Conservation (phyloP, 352 stramenopile species). For the Phytopythium aichiense region DNA sequence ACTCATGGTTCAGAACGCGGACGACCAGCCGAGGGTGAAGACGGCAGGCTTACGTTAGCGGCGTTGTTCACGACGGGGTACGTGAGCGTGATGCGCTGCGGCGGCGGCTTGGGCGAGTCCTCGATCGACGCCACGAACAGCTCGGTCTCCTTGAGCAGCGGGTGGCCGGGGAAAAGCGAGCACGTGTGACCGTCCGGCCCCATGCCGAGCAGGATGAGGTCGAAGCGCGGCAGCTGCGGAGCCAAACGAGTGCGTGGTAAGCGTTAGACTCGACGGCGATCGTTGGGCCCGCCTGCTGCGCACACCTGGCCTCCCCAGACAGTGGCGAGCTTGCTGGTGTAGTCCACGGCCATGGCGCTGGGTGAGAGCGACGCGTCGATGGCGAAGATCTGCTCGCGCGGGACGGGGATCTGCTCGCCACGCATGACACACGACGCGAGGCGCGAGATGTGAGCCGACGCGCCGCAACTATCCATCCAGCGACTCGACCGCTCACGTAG, state of each 20-base stretch:
- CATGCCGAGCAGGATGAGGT: conserved; percentile 96
- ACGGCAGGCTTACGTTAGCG: conserved; percentile 42
- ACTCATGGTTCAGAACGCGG: conserved; percentile 2
- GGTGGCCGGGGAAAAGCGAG: conserved; percentile 96
- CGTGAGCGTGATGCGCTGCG: conserved; percentile 96
- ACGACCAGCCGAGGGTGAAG: not conserved
- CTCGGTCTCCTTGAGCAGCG: conserved; percentile 83
- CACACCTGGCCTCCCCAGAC: conserved; percentile 61
- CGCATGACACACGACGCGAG: conserved; percentile 10
- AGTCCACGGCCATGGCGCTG: conserved; percentile 60
- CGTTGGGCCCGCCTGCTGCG: not conserved
- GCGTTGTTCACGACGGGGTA: conserved; percentile 94
- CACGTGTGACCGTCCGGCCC: conserved; percentile 98
- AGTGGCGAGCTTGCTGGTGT: conserved; percentile 61
- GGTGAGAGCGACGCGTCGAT: conserved; percentile 84
- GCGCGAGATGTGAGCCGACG: not conserved
- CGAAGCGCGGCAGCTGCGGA: conserved; percentile 83
- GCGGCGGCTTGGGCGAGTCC: conserved; percentile 97
- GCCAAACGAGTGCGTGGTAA: not conserved
- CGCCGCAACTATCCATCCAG: not conserved
- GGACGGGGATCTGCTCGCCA: conserved; percentile 56
- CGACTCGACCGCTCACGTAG: conserved; percentile 33
- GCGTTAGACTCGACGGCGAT: not conserved
- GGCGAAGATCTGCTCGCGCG: conserved; percentile 85
- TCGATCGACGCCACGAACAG: conserved; percentile 92